Conservation (phyloP, 768 basidiomycete genomes). For the Amanita pallidorosea region DNA sequence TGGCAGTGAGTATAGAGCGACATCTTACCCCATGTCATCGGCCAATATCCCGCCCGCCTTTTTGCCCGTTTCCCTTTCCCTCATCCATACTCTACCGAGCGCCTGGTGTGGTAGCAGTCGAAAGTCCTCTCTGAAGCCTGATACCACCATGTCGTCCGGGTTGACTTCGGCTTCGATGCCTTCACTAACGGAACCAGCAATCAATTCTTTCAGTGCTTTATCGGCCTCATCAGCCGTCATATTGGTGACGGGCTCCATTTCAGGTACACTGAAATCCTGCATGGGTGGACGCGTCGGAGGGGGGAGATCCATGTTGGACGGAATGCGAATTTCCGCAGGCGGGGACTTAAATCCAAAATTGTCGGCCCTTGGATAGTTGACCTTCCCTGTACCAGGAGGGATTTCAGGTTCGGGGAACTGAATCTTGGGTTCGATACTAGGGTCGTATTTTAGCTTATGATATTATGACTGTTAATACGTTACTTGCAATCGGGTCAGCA, state of each 20-base stretch:
- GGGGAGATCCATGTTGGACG: conserved; percentile 20
- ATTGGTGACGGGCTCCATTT: conserved; percentile 16
- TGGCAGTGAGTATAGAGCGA: background rate
- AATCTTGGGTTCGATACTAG: conserved; percentile 6
- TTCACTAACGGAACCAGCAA: conserved; percentile 54
- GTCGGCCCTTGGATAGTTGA: background rate
- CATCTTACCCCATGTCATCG: conserved; percentile 75
- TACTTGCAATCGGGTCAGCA: conserved; percentile 6
- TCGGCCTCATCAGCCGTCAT: conserved; percentile 53
- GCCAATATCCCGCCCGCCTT: conserved; percentile 82
- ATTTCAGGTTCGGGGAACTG: background rate
- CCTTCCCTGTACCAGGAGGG: background rate
- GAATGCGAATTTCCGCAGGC: conserved; percentile 21
- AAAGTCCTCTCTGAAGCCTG: conserved; percentile 66
- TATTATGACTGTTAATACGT: background rate
- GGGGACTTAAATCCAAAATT: conserved; percentile 4
- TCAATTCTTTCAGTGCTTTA: conserved; percentile 66
- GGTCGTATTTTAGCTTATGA: conserved; percentile 3
- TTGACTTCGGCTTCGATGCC: conserved; percentile 48
- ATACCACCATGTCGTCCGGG: conserved; percentile 58
- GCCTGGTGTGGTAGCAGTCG: conserved; percentile 81
- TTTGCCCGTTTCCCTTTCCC: conserved; percentile 68
- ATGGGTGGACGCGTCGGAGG: conserved; percentile 7
- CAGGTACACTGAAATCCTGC: conserved; percentile 14
- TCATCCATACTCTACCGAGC: conserved; percentile 82